Percentiles rank a stretch among this genome's conserved stretches.
Conservation (phyloP, 169 alveolate genomes). For the Cryptosporidium meleagridis region DNA sequence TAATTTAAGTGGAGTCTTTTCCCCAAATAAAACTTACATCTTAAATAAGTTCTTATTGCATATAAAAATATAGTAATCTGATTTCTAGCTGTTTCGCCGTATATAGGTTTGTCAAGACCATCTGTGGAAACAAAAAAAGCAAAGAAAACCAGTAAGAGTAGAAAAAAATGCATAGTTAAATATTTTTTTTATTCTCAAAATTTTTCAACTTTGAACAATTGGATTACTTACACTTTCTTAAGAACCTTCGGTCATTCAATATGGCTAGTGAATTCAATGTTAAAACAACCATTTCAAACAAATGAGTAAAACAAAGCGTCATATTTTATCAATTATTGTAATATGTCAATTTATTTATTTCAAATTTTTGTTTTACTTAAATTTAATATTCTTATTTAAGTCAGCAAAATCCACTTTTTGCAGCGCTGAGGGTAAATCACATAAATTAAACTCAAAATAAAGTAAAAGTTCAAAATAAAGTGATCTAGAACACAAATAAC, state of each 20-base stretch:
- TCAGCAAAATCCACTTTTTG: neutral
- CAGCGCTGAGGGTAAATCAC: slow-evolving; percentile 6
- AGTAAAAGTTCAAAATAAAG: neutral
- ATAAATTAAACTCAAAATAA: neutral
- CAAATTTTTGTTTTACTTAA: neutral
- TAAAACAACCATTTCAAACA: slow-evolving; percentile 59
- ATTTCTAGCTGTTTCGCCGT: slow-evolving; percentile 64
- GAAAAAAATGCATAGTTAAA: neutral
- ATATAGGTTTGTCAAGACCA: slow-evolving; percentile 70
- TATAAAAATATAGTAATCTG: slow-evolving; percentile 63
- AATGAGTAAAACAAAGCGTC: slow-evolving; percentile 66
- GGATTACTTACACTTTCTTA: slow-evolving; percentile 52
- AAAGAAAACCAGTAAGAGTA: neutral
- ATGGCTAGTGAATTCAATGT: slow-evolving; percentile 61
- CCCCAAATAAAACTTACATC: slow-evolving; percentile 30
- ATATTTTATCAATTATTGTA: neutral
- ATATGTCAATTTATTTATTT: neutral
- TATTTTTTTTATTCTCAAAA: neutral
- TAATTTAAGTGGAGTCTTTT: neutral
- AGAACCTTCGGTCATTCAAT: slow-evolving; percentile 61
- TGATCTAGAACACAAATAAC: neutral
- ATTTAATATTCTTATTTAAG: neutral
- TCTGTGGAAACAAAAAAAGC: neutral
- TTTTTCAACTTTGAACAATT: neutral
- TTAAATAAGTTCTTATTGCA: slow-evolving; percentile 71